Percentiles rank a stretch among this genome's conserved stretches.
Conservation (phyloP, 345 rosid genomes). For the Rhodamnia argentea region DNA sequence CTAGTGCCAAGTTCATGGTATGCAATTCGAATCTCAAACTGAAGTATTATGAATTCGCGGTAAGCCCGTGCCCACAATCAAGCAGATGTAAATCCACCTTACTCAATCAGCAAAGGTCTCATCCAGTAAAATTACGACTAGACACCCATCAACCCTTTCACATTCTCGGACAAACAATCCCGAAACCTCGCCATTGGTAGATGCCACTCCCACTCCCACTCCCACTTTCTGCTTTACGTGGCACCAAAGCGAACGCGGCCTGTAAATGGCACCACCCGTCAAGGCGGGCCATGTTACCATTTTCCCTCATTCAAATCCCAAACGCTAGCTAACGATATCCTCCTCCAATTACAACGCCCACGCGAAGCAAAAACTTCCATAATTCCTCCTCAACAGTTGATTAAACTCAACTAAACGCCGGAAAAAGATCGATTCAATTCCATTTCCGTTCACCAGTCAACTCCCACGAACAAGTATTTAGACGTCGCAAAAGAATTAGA, state of each 20-base stretch:
- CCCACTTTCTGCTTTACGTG: neutral
- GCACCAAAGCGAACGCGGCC: neutral
- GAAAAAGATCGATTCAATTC: neutral
- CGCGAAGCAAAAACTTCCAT: neutral
- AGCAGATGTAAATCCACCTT: neutral
- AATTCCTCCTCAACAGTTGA: neutral
- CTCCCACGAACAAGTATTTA: neutral
- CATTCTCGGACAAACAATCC: neutral
- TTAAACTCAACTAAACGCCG: neutral
- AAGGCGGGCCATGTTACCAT: neutral
- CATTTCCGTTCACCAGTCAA: neutral
- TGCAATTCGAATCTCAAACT: neutral
- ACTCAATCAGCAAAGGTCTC: neutral
- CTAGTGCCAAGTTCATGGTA: neutral
- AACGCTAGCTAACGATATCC: neutral
- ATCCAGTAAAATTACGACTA: neutral
- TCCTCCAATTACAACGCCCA: neutral
- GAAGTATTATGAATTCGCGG: neutral
- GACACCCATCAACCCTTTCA: neutral
- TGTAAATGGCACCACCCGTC: neutral
- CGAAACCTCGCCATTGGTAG: neutral
- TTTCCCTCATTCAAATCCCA: neutral
- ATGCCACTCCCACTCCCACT: neutral
- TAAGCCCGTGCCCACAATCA: neutral
- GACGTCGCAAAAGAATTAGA: neutral